These are phyloP conservation scores for Aurinia saxatilis DNA, from an alignment of 345 rosid genomes.

Conservation along the genomic window DNA sequence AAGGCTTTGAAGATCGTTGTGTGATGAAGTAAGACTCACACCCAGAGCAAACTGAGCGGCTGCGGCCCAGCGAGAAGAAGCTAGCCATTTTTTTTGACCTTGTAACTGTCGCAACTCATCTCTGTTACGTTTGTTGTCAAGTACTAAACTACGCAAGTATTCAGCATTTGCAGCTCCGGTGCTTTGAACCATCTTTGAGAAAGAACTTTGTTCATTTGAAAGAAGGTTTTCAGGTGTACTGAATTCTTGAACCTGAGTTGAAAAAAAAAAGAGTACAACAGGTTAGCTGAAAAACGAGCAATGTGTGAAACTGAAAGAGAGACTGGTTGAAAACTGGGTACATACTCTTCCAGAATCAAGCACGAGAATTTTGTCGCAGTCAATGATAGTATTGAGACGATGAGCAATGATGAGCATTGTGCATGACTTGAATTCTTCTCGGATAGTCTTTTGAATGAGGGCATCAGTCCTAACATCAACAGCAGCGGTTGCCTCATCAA, in stretches of 20 bases:
- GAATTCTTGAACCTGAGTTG: slow-evolving; percentile 75
- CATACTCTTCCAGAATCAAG: slow-evolving; percentile 62
- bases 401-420: slow-evolving; percentile 86
- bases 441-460: slow-evolving; percentile 60
- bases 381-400: slow-evolving; percentile 73
- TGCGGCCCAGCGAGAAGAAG: slow-evolving; percentile 85
- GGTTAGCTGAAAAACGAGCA: slow-evolving; percentile 7
- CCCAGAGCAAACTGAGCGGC: slow-evolving; percentile 72
- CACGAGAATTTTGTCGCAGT: slow-evolving; percentile 79
- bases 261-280: neutral
- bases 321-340: neutral
- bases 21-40: slow-evolving; percentile 63
- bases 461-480: slow-evolving; percentile 81
- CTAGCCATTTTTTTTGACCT: slow-evolving; percentile 34
- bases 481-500: slow-evolving; percentile 90
- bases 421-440: slow-evolving; percentile 65
- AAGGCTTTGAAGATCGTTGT: slow-evolving; percentile 54
- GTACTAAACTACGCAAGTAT: slow-evolving; percentile 75
- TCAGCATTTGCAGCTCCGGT: slow-evolving; percentile 96
- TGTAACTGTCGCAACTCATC: slow-evolving; percentile 10
- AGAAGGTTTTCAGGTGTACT: slow-evolving; percentile 72
- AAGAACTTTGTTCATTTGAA: slow-evolving; percentile 65
- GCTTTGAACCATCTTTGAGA: slow-evolving; percentile 96
- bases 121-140: slow-evolving; percentile 34
- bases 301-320: neutral